Evolutionary conservation across 140 eudicot genomes (phyloP).

Genomic region (Ambrosia hybrid): DNA sequence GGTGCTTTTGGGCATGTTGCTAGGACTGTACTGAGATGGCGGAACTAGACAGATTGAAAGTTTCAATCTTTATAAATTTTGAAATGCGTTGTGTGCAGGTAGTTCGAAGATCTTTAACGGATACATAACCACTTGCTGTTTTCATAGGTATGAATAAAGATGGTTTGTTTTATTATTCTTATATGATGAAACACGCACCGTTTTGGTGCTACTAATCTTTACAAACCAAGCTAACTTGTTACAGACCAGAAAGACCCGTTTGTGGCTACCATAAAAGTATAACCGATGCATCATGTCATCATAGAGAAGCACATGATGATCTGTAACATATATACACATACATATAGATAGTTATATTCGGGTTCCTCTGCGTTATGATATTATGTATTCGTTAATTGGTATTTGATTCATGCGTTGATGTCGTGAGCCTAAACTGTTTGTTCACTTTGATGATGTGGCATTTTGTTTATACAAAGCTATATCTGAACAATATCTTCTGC

Average conservation of each 20-base stretch:
- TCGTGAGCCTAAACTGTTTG: not conserved
- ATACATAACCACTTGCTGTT: conserved; percentile 35
- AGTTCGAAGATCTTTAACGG: conserved; percentile 45
- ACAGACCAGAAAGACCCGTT: not conserved
- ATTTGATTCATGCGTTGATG: not conserved
- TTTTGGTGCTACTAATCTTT: not conserved
- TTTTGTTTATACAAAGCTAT: too few species aligned
- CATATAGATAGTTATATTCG: not conserved
- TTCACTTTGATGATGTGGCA: too few species aligned
- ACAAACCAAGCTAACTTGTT: not conserved
- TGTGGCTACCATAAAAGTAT: not conserved
- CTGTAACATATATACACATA: not conserved
- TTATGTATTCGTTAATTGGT: too few species aligned
- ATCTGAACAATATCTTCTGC: too few species aligned
- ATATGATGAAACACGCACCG: not conserved
- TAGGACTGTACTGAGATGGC: too few species aligned
- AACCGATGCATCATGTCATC: not conserved
- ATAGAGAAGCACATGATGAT: conserved; percentile 2
- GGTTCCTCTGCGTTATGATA: not conserved
- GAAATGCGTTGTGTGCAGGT: conserved; percentile 45
- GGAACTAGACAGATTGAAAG: too few species aligned
- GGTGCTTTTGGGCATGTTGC: too few species aligned
- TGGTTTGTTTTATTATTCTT: not conserved
- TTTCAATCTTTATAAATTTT: too few species aligned
- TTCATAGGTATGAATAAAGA: conserved; percentile 34